These are phyloP conservation scores for Rossbeevera mucosa DNA, from an alignment of 768 basidiomycete genomes.

Conservation along the genomic window DNA sequence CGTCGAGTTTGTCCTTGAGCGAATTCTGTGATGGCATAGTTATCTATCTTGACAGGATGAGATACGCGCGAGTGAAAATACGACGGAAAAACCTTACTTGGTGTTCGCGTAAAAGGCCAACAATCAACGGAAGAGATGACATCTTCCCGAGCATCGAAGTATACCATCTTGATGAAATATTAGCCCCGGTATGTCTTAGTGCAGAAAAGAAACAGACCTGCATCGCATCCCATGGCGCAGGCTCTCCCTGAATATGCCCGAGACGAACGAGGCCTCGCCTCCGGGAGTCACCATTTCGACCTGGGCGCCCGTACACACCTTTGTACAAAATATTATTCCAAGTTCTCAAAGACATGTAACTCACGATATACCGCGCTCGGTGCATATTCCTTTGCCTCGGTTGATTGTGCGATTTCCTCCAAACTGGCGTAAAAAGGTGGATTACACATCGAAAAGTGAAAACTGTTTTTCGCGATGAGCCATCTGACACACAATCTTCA, in stretches of 20 bases:
- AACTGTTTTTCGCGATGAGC: slow-evolving; percentile 30
- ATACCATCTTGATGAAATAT: slow-evolving; percentile 57
- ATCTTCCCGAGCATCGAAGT: slow-evolving; percentile 90
- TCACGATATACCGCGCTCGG: slow-evolving; percentile 62
- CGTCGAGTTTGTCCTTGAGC: slow-evolving; percentile 83
- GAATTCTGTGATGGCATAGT: slow-evolving; percentile 83
- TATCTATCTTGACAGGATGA: slow-evolving; percentile 55
- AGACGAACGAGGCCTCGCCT: slow-evolving; percentile 79
- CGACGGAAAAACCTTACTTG: slow-evolving; percentile 32
- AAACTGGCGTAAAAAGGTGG: slow-evolving; percentile 87
- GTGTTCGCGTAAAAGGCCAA: slow-evolving; percentile 46
- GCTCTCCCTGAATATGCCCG: slow-evolving; percentile 75
- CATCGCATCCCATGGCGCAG: slow-evolving; percentile 45
- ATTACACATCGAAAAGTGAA: slow-evolving; percentile 91
- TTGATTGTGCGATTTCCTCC: slow-evolving; percentile 60
- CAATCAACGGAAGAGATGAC: slow-evolving; percentile 62
- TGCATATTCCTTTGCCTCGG: slow-evolving; percentile 55
- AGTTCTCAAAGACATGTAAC: not conserved
- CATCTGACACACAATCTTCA: not conserved
- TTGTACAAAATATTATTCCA: not conserved
- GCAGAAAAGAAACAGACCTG: slow-evolving; percentile 39
- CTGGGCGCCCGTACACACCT: slow-evolving; percentile 85
- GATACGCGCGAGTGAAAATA: not conserved
- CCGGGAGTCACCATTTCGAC: slow-evolving; percentile 88
- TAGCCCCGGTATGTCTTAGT: not conserved